phyloP scores from a whole-genome alignment of 345 rosid species.

The Eutrema heterophyllum region DNA sequence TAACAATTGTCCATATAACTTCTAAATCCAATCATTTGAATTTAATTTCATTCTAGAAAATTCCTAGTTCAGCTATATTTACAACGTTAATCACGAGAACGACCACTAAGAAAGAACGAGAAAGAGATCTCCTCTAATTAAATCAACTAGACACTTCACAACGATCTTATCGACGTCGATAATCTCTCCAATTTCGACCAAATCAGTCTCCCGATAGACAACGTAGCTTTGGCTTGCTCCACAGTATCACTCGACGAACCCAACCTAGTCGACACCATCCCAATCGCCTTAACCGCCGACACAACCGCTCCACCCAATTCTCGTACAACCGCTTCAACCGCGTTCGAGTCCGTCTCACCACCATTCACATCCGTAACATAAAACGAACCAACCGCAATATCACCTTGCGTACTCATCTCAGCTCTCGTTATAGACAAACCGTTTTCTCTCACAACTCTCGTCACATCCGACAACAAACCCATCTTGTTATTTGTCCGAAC shows the following conservation, averaged over 20 bases:
- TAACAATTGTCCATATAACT: no score
- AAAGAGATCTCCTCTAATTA: not conserved
- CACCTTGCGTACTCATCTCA: slow-evolving; percentile 53
- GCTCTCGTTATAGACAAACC: slow-evolving; percentile 67
- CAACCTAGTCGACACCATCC: slow-evolving; percentile 13
- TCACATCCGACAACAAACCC: slow-evolving; percentile 64
- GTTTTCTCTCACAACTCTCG: slow-evolving; percentile 60
- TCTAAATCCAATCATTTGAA: not conserved
- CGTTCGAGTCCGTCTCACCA: slow-evolving; percentile 33
- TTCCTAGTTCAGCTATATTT: not conserved
- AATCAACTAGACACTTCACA: not conserved
- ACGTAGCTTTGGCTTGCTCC: slow-evolving; percentile 34
- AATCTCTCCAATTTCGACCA: slow-evolving; percentile 75
- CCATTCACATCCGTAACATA: slow-evolving; percentile 65
- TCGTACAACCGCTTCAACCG: slow-evolving; percentile 46
- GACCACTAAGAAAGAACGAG: not conserved
- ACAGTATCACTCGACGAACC: slow-evolving; percentile 27
- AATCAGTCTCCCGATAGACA: slow-evolving; percentile 56
- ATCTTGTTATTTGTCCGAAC: slow-evolving; percentile 46
- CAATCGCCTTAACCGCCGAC: slow-evolving; percentile 40
- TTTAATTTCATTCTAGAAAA: not conserved
- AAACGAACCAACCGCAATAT: slow-evolving; percentile 64
- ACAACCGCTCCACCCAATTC: slow-evolving; percentile 61
- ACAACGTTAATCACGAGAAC: not conserved
- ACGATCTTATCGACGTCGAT: slow-evolving; percentile 45